Evolutionary conservation across 352 stramenopile genomes (phyloP).

Genomic region (Phytophthora meadii): DNA sequence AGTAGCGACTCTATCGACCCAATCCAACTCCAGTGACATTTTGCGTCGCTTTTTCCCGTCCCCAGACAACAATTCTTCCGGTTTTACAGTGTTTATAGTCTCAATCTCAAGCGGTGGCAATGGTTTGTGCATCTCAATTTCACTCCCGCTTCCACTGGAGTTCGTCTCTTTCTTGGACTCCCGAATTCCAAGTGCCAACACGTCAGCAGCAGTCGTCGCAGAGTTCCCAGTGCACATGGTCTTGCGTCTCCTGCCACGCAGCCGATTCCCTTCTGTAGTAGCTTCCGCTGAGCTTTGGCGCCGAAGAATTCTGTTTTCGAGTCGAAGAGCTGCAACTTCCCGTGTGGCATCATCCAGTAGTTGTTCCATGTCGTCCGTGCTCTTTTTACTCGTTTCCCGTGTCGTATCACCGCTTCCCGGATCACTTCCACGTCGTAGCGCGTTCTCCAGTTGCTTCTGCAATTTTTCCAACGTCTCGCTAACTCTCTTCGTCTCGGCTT

Average conservation of each 20-base stretch:
- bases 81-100: constrained; percentile 2
- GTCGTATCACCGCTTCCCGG: constrained; percentile 16
- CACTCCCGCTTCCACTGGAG: constrained; percentile 16
- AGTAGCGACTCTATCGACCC: constrained; percentile 26
- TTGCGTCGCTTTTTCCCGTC: constrained; percentile 23
- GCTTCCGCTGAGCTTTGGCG: constrained; percentile 22
- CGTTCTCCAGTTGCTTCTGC: constrained; percentile 34
- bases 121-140: constrained; percentile 8
- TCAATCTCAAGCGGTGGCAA: constrained; percentile 27
- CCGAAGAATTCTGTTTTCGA: constrained; percentile 47
- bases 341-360: constrained; percentile 50
- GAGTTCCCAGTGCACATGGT: constrained; percentile 17
- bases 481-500: constrained; percentile 32
- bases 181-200: constrained; percentile 28
- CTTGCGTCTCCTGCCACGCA: constrained; percentile 24
- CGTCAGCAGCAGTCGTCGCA: constrained; percentile 32
- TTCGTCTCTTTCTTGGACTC: constrained; percentile 3
- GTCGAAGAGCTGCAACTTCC: constrained; percentile 38
- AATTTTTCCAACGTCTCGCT: constrained; percentile 35
- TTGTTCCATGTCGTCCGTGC: constrained; percentile 24
- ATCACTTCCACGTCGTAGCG: constrained; percentile 3
- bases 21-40: constrained; percentile 34
- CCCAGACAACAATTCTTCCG: not conserved
- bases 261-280: constrained; percentile 1
- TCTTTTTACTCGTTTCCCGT: constrained; percentile 1